Conservation (phyloP, 2,329 filamentous ascomycete genomes). For the Fusarium longipes region DNA sequence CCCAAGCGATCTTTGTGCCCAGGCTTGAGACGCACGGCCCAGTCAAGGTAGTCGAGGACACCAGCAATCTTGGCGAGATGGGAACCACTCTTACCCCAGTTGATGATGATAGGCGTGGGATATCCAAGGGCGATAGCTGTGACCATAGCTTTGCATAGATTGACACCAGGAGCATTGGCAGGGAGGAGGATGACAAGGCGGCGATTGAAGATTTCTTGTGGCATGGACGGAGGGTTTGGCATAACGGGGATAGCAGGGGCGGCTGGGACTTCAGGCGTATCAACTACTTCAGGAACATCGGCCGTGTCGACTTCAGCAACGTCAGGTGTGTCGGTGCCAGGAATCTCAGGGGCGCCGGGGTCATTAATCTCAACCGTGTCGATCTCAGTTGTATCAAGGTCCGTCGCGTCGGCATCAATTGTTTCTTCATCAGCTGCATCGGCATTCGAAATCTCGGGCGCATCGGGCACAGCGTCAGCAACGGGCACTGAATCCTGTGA, state of each 20-base stretch:
- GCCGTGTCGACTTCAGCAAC: background rate
- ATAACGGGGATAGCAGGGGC: background rate
- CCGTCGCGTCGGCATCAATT: background rate
- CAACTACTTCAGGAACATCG: background rate
- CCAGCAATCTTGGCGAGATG: slow-evolving; percentile 47
- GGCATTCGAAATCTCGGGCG: too few species aligned
- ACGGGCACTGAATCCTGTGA: background rate
- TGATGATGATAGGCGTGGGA: slow-evolving; percentile 46
- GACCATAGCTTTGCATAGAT: slow-evolving; percentile 46
- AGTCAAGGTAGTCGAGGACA: slow-evolving; percentile 45
- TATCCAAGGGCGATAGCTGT: slow-evolving; percentile 45
- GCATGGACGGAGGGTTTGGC: background rate
- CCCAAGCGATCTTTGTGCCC: slow-evolving; percentile 20
- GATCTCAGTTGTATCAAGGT: background rate
- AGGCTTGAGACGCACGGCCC: slow-evolving; percentile 7
- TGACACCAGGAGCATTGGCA: slow-evolving; percentile 33
- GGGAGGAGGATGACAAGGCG: slow-evolving; percentile 39
- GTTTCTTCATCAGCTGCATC: too few species aligned
- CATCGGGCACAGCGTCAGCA: background rate
- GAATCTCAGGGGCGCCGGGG: background rate
- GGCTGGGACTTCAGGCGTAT: background rate
- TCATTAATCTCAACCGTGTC: too few species aligned
- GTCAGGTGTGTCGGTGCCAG: background rate
- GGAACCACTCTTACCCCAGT: slow-evolving; percentile 43
- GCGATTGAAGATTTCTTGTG: slow-evolving; percentile 12